A percentile compares a stretch with the other conserved stretches of the same genome.
phyloP scores from a whole-genome alignment of 164 flowering plant genomes.

The Chloranthus sessilifolius region DNA sequence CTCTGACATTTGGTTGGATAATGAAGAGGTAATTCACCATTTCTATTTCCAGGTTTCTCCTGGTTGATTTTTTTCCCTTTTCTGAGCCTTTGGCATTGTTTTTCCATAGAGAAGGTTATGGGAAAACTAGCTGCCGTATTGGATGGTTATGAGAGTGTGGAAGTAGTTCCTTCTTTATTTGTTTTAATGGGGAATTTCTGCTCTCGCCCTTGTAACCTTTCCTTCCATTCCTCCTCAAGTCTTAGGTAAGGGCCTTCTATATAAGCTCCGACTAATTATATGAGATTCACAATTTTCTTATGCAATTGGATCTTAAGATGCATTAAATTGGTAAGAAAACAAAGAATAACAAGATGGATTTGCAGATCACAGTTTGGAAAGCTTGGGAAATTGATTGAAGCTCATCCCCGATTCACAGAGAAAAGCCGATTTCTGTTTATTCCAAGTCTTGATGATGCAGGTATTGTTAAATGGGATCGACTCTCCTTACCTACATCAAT shows the following conservation, averaged over 20 bases:
- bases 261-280: neutral
- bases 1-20: slow-evolving; percentile 88
- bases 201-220: slow-evolving; percentile 85
- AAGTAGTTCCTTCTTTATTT: slow-evolving; percentile 92
- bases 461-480: too few species aligned
- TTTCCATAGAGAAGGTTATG: slow-evolving; percentile 69
- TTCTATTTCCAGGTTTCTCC: neutral
- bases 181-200: slow-evolving; percentile 97
- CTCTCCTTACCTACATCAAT: too few species aligned
- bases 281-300: too few species aligned
- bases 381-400: slow-evolving; percentile 75
- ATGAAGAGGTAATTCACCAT: slow-evolving; percentile 58
- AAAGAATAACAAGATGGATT: slow-evolving; percentile 1
- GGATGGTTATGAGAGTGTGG: slow-evolving; percentile 75
- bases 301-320: neutral
- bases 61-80: slow-evolving; percentile 6
- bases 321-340: neutral
- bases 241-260: slow-evolving; percentile 51
- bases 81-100: slow-evolving; percentile 7
- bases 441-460: slow-evolving; percentile 97
- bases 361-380: slow-evolving; percentile 81
- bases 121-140: slow-evolving; percentile 70
- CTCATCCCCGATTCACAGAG: slow-evolving; percentile 64
- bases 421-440: slow-evolving; percentile 77
- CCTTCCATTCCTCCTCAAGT: slow-evolving; percentile 65